Percentiles rank a stretch among this genome's conserved stretches.
phyloP scores from a whole-genome alignment of 257 asterid species.

The Capsicum rhomboideum region DNA sequence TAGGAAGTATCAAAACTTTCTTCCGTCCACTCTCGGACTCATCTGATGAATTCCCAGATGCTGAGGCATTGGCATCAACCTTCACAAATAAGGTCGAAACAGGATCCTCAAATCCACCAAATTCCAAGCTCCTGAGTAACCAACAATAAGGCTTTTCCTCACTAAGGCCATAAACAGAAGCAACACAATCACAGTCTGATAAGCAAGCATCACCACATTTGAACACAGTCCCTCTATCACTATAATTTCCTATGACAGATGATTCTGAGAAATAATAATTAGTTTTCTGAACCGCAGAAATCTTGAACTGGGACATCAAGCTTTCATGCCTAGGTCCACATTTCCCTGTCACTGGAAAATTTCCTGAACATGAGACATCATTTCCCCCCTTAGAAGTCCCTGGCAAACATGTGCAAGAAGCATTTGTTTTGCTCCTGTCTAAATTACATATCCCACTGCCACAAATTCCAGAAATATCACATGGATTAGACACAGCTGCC shows the following conservation, averaged over 20 bases:
- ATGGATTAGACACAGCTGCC: slow-evolving; percentile 84
- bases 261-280: slow-evolving; percentile 61
- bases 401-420: slow-evolving; percentile 66
- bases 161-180: slow-evolving; percentile 67
- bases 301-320: slow-evolving; percentile 32
- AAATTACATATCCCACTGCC: slow-evolving; percentile 68
- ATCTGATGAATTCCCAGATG: slow-evolving; percentile 14
- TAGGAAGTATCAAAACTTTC: slow-evolving; percentile 65
- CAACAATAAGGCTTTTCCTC: slow-evolving; percentile 86
- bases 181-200: slow-evolving; percentile 71
- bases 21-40: slow-evolving; percentile 9
- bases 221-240: slow-evolving; percentile 40
- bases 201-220: slow-evolving; percentile 83
- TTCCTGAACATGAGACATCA: slow-evolving; percentile 26
- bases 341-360: slow-evolving; percentile 34
- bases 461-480: slow-evolving; percentile 71
- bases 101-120: slow-evolving; percentile 73
- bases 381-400: slow-evolving; percentile 20
- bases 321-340: slow-evolving; percentile 40
- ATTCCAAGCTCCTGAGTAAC: slow-evolving; percentile 59
- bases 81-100: slow-evolving; percentile 77
- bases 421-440: slow-evolving; percentile 59
- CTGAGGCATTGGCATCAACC: slow-evolving; percentile 43
- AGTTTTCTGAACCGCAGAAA: slow-evolving; percentile 41
- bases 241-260: slow-evolving; percentile 69